Conservation (phyloP, 176 grass and related monocot genomes). For the Miscanthus lutarioriparius region DNA sequence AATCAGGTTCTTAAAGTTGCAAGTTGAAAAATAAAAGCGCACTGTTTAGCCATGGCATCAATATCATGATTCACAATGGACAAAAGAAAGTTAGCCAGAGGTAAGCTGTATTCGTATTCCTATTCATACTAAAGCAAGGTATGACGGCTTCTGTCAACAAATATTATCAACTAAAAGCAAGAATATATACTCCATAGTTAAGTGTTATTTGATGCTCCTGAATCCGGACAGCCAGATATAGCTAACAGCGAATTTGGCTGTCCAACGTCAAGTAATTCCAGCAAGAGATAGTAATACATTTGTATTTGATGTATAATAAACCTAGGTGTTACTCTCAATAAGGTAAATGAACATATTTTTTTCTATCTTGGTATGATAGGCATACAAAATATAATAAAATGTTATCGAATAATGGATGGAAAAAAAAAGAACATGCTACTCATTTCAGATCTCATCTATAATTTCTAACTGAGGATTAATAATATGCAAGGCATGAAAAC, state of each 20-base stretch:
- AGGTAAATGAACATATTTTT: neutral
- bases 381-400: neutral
- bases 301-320: neutral
- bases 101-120: neutral
- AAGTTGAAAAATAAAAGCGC: neutral
- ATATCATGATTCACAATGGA: neutral
- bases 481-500: neutral
- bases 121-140: constrained; percentile 10
- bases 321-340: neutral
- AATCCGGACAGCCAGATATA: neutral
- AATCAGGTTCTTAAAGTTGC: neutral
- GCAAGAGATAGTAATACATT: neutral
- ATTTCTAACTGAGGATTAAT: neutral
- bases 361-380: neutral
- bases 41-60: neutral
- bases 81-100: constrained; percentile 3
- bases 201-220: neutral
- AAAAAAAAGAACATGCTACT: neutral
- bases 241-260: neutral
- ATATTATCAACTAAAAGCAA: neutral
- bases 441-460: neutral
- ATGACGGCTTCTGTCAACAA: neutral
- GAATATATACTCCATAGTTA: neutral
- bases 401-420: neutral
- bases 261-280: neutral